Evolutionary conservation across 1,284 basidiomycete genomes (phyloP), one percentile per base, ranked within the genome.

Genomic region (Boletellus deceptivus): DNA sequence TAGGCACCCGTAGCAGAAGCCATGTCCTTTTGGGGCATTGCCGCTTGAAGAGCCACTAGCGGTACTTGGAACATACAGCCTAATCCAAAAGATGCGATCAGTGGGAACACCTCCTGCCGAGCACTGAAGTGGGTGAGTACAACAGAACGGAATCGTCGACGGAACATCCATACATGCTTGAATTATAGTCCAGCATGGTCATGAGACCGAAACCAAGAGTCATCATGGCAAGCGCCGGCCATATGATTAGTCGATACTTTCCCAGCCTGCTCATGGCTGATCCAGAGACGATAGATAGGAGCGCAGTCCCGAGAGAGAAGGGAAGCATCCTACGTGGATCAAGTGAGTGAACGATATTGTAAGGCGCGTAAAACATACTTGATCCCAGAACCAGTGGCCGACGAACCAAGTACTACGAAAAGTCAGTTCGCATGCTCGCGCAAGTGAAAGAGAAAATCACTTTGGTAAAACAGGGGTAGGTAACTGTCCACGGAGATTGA

Each of bases 1-100:
- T 84, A 87, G 0, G 83, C 81, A 2, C 78, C 72, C 0, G 89
- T 89, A 52, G 79, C 83, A 0, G 89, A 89, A 2, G 88, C 85
- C 86, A 91, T 88, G 58, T 91, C 87, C 58, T 83, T 84, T 22
- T 88, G 59, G 0, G 89, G 89, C 86, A 92, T 91, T 0, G 88
- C 84, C 1, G 88, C 86, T 70, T 91, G 89, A 13, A 91, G 67
- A 18, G 75, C 84, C 52, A 90, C 82, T 10, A 89, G 68, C 0
- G 86, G 86, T 7, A 82, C 77, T 67, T 85, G 83, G 74, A 86
- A 86, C 40, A 88, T 65, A 55, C 73, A 76, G 2, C 86, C 86
- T 22, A 84, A 63, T 0, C 86, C 86, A 2, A 83, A 8, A 5
- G 81, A 77, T 7, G 80, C 72, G 17, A 90, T 67, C 17, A 89